Base-by-base conservation (phyloP, 495 filamentous ascomycete species). In the Aspergillus funiculosus region DNA sequence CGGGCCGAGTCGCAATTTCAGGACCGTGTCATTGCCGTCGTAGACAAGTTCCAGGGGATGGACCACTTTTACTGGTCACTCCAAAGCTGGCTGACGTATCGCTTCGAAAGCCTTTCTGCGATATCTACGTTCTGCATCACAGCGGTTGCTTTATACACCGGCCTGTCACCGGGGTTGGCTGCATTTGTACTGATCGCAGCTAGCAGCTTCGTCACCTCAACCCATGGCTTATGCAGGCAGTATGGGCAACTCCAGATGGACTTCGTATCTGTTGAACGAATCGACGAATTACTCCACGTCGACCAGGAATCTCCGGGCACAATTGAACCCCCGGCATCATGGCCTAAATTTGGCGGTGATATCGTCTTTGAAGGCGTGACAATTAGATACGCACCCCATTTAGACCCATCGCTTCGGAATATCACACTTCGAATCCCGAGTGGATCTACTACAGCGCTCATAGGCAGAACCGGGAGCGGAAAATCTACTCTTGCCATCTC, bases 51-150 rank as follows among this genome's bases (percentile, higher is more conserved):
- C 61, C 87, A 91, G 61, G 88, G 86, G 51, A 89, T 90, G 83
- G 87, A 94, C 56, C 87, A 94, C 61, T 89, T 94, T 65, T 94
- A 89, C 66, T 94, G 87, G 87, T 83, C 77, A 36, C 69, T 91
- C 5, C 86, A 91, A 54, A 75, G 78, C 19, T 94, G 87, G 87
- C 71, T 94, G 6, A 80, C 78, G 56, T 87, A 81, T 53, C 83
- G 87, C 22, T 91, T 87, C 51, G 84, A 87, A 57, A 57, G 69
- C 29, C 62, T 91, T 9, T 86, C 85, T 1, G 83, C 81, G 0
- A 50, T 72, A 14, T 85, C 86, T 8, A 87, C 83, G 0, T 87
- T 90, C 45, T 57, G 76, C 2, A 62, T 94, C 19, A 86, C 85
- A 1, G 63, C 79, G 18, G 64, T 89, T 9, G 86, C 86, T 5